These are phyloP conservation scores for Fusarium metavorans DNA, from an alignment of 2,329 filamentous ascomycete genomes.

Conservation along the genomic window DNA sequence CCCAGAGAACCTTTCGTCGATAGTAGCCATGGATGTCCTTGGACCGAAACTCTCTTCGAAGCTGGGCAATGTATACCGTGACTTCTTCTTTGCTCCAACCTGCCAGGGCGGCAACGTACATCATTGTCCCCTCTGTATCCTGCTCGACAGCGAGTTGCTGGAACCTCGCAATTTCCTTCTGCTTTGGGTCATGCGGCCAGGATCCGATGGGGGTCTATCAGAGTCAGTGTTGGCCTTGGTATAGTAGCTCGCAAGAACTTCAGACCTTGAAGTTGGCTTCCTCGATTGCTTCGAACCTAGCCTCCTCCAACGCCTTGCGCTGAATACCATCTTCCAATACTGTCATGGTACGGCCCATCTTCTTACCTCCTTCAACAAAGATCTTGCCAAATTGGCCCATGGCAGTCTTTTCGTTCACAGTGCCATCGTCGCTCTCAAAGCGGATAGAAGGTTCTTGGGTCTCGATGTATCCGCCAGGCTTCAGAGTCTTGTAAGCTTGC, in stretches of 20 bases:
- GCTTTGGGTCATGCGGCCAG: conserved; percentile 10
- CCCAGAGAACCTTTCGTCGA: background rate
- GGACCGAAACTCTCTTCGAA: background rate
- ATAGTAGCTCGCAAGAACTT: too few species aligned
- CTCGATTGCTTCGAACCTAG: conserved; percentile 3
- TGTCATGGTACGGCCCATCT: conserved; percentile 4
- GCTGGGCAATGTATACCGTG: background rate
- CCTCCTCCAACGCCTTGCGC: conserved; percentile 2
- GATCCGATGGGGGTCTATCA: conserved; percentile 3
- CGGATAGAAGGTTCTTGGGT: conserved; percentile 3
- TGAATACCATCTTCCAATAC: conserved; percentile 1
- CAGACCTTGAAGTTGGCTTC: background rate
- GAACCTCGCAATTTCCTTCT: conserved; percentile 6
- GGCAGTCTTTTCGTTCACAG: conserved; percentile 4
- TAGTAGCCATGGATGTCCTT: conserved; percentile 1
- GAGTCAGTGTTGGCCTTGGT: background rate
- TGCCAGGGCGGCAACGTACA: background rate
- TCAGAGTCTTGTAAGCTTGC: conserved; percentile 4
- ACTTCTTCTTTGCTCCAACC: conserved; percentile 2
- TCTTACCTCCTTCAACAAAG: conserved; percentile 11
- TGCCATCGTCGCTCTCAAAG: conserved; percentile 8
- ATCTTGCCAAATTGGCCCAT: conserved; percentile 15
- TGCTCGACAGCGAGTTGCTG: conserved; percentile 6
- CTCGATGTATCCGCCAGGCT: conserved; percentile 12
- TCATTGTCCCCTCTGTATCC: conserved; percentile 6